Base-by-base conservation (phyloP, 805 yeast species). In the Hanseniaspora guilliermondii region DNA sequence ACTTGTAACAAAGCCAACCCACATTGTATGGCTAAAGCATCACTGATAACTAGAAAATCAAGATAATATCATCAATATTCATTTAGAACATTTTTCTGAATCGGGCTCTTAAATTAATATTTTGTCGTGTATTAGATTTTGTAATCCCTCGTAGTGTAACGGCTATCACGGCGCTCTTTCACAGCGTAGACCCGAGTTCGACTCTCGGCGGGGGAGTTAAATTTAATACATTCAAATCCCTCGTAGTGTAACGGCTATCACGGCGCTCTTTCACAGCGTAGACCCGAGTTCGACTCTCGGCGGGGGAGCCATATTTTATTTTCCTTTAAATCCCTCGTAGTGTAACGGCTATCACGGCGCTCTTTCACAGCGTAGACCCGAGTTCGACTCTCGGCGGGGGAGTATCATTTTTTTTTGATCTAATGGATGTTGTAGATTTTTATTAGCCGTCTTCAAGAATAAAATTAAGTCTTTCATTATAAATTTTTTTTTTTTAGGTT, bases 311-410 rank as follows among this genome's bases (percentile, higher is more conserved):
- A 27, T 14, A 17, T 38, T 47, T 48, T 48, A 38, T 46, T 30
- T 27, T 25, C 1, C 16, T 4, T 7, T 1, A 40, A 40, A 39
- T 48, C 53, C 53, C 53, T 48, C 53, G 53, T 48, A 48, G 53
- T 48, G 53, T 48, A 48, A 48, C 53, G 53, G 53, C 53, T 48
- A 48, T 48, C 53, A 48, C 53, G 53, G 53, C 53, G 53, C 53
- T 48, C 53, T 48, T 48, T 48, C 53, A 48, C 53, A 48, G 53
- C 53, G 53, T 48, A 48, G 53, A 48, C 53, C 53, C 53, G 53
- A 48, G 53, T 48, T 48, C 53, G 53, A 48, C 53, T 48, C 53
- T 48, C 53, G 53, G 53, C 53, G 53, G 53, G 53, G 53, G 53
- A 48, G 53, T 48, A n/a, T 37, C 16, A 14, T 27, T 17, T 47